Conservation (phyloP, 805 yeast genomes). For the Cyberlindnera lachancei region DNA sequence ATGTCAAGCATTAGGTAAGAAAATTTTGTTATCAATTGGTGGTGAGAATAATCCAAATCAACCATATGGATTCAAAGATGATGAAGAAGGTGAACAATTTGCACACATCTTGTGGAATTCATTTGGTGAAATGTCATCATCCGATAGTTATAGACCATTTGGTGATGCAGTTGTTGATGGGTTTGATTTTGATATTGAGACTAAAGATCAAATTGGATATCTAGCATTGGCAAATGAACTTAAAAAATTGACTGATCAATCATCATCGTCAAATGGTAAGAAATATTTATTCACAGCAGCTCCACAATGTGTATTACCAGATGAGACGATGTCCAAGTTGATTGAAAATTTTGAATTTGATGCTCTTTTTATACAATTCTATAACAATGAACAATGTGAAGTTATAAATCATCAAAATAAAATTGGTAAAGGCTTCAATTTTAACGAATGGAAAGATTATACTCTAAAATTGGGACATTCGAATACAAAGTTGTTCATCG, state of each 20-base stretch:
- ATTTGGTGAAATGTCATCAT: slow-evolving; percentile 44
- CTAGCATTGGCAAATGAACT: slow-evolving; percentile 48
- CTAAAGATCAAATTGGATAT: slow-evolving; percentile 55
- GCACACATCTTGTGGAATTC: slow-evolving; percentile 54
- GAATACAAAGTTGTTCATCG: slow-evolving; percentile 46
- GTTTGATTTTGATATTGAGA: slow-evolving; percentile 87
- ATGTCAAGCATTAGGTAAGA: slow-evolving; percentile 77
- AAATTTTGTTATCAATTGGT: slow-evolving; percentile 64
- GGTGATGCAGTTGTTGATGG: slow-evolving; percentile 79
- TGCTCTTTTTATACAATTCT: slow-evolving; percentile 67
- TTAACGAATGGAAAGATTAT: slow-evolving; percentile 38
- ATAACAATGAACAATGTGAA: slow-evolving; percentile 53
- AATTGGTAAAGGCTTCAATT: slow-evolving; percentile 37
- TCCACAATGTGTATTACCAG: slow-evolving; percentile 75
- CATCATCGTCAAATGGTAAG: slow-evolving; percentile 41
- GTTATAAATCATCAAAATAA: no score
- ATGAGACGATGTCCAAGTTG: slow-evolving; percentile 41
- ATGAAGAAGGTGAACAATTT: slow-evolving; percentile 61
- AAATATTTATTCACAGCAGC: slow-evolving; percentile 63
- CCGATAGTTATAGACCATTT: slow-evolving; percentile 56
- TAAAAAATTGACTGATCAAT: slow-evolving; percentile 30
- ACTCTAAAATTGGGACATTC: slow-evolving; percentile 26
- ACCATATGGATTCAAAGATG: slow-evolving; percentile 73
- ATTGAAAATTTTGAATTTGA: slow-evolving; percentile 51
- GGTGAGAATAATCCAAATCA: slow-evolving; percentile 53